Percentiles rank a stretch among this genome's conserved stretches.
phyloP scores from a whole-genome alignment of 2,329 filamentous ascomycete species.

The Claviceps sp. region DNA sequence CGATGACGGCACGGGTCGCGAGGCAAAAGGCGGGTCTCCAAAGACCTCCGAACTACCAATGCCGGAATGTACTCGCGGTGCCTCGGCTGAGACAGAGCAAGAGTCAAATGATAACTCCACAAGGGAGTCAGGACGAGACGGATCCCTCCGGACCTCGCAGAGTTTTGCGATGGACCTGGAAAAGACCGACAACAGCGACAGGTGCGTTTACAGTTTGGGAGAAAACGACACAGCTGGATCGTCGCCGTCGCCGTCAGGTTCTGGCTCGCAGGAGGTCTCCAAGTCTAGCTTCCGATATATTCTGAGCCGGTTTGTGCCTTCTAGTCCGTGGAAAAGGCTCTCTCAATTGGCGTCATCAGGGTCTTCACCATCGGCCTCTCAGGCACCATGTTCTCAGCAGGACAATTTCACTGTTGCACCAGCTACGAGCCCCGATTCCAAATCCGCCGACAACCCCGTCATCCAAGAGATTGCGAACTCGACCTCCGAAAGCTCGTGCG shows the following conservation, averaged over 20 bases:
- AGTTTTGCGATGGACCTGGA: background rate
- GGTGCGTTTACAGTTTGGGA: background rate
- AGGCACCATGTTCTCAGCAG: background rate
- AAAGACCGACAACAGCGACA: background rate
- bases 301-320: slow-evolving; percentile 12
- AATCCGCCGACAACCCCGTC: background rate
- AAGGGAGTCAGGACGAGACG: background rate
- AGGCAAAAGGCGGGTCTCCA: background rate
- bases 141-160: too few relatives aligned
- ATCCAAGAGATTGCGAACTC: background rate
- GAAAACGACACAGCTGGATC: background rate
- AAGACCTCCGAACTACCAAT: background rate
- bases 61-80: background rate
- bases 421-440: background rate
- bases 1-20: background rate
- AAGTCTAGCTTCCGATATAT: slow-evolving; percentile 13
- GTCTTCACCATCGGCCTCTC: background rate
- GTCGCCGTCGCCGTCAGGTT: background rate
- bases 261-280: slow-evolving; percentile 1
- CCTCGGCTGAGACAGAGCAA: background rate
- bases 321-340: slow-evolving; percentile 13
- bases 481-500: background rate
- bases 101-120: background rate
- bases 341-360: slow-evolving; percentile 6
- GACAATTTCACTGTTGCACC: background rate